Base-by-base conservation (phyloP, 768 basidiomycete species). In the Trametopsis cervina region DNA sequence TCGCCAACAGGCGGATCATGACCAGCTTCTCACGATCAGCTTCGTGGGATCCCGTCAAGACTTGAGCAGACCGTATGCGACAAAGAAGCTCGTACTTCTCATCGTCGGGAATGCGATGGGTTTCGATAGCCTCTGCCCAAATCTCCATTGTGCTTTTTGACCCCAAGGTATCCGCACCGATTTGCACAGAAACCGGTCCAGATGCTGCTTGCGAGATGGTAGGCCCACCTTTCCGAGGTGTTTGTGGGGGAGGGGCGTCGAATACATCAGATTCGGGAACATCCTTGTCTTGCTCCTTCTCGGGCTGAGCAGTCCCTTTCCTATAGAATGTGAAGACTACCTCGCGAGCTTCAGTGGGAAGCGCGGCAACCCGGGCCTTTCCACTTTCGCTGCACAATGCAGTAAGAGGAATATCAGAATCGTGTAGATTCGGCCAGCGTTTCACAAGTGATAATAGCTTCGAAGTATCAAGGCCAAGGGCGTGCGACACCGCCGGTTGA, bases 81-180 rank as follows among this genome's bases (percentile, higher is more conserved):
- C 87, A 90, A 52, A 95, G 71, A 5, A 96, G 71, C 61, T 94
- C 90, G 59, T 90, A 94, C 55, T 84, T 87, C 63, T 94, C 91
- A 26, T 81, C 76, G 18, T 85, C 80, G 12, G 91, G 86, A 26
- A 96, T 72, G 20, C 75, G 66, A 57, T 88, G 73, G 20, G 66
- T 66, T 55, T 87, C 80, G 54, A 89, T 70, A 23, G 78, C 68
- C 55, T 93, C 86, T 18, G 81, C 80, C 29, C 96, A 73, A 44
- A 92, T 75, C 50, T 81, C 77, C 77, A 89, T 85, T n/a, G 81
- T 70, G 26, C 77, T 69, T 63, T 81, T 82, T 37, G 75, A 66
- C 47, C 73, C 71, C 41, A 88, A 66, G 3, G 77, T 76, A 50
- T 75, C 69, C 65, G 80, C 77, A 59, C 78, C 77, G 50, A 89